Conservation (phyloP, 768 basidiomycete genomes). For the Dentipellis fragilis region DNA sequence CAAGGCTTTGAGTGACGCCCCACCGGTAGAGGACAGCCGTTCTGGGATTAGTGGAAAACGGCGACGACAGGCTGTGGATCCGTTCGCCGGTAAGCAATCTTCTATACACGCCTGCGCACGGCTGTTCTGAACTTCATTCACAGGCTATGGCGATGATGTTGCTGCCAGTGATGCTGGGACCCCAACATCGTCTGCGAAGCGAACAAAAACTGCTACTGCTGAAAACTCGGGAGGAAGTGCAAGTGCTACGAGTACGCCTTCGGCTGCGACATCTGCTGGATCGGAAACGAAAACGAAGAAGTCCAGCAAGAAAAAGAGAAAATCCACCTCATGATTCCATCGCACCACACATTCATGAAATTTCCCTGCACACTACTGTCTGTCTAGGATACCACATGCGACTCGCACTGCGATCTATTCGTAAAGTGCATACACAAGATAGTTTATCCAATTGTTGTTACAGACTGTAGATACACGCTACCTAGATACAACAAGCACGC, state of each 20-base stretch:
- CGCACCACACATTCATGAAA: too few species aligned
- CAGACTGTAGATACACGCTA: too few species aligned
- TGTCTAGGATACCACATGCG: too few species aligned
- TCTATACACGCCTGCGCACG: background rate
- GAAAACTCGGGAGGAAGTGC: background rate
- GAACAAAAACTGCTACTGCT: background rate
- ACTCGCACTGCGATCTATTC: too few species aligned
- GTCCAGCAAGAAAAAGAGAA: background rate
- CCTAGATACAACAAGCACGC: background rate
- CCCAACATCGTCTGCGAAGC: background rate
- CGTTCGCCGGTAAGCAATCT: slow-evolving; percentile 48
- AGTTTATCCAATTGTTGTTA: too few species aligned
- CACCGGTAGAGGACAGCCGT: background rate
- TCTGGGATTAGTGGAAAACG: slow-evolving; percentile 26
- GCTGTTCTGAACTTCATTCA: background rate
- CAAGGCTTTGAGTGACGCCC: slow-evolving; percentile 7
- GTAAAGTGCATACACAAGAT: too few species aligned
- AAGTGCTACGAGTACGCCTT: slow-evolving; percentile 4
- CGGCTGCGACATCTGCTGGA: background rate
- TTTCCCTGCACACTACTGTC: too few species aligned
- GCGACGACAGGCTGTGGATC: slow-evolving; percentile 46
- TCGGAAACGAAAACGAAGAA: background rate
- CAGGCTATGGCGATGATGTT: slow-evolving; percentile 25
- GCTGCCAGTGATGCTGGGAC: too few species aligned
- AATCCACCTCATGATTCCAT: too few species aligned